Evolutionary conservation across 2,329 filamentous ascomycete species (phyloP).

Genomic region (Raffaelea deltoideospora): DNA sequence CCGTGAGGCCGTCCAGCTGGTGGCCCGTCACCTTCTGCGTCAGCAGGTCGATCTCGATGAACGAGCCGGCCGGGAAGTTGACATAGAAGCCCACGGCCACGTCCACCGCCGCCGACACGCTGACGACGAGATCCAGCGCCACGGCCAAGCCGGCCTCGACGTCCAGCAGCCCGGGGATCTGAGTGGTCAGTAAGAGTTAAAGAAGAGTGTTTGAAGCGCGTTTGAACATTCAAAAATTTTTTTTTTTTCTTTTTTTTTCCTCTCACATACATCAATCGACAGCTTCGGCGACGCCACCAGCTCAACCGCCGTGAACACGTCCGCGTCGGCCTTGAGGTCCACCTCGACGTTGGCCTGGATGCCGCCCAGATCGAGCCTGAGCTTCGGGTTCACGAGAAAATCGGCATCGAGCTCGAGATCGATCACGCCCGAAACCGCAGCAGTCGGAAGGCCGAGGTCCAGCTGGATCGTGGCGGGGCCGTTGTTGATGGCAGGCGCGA

Average conservation of each 20-base stretch:
- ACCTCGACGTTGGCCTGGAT: conserved; percentile 14
- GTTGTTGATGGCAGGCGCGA: conserved; percentile 3
- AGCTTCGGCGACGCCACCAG: conserved; percentile 10
- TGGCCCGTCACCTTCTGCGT: conserved; percentile 12
- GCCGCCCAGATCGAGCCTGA: conserved; percentile 13
- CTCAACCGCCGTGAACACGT: conserved; percentile 11
- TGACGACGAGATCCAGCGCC: conserved; percentile 15
- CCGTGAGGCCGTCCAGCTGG: conserved; percentile 10
- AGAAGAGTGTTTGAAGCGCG: too few relatives aligned
- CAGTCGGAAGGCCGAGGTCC: conserved; percentile 9
- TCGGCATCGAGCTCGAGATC: conserved; percentile 7
- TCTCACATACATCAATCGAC: too few relatives aligned
- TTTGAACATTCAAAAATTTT: too few relatives aligned
- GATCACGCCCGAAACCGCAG: conserved; percentile 9
- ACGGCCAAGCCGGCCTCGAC: conserved; percentile 12
- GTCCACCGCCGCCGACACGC: conserved; percentile 13
- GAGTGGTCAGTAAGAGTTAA: conserved; percentile 2
- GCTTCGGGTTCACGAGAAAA: conserved; percentile 8
- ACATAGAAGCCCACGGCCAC: conserved; percentile 14
- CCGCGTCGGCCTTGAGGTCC: conserved; percentile 12
- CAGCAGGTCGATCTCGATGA: conserved; percentile 13
- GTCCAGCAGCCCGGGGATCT: conserved; percentile 12
- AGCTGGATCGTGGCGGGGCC: conserved; percentile 7
- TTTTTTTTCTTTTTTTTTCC: too few relatives aligned
- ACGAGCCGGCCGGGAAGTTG: conserved; percentile 12